Conservation (phyloP, 306 rosid species). For the Cicer judaicum region DNA sequence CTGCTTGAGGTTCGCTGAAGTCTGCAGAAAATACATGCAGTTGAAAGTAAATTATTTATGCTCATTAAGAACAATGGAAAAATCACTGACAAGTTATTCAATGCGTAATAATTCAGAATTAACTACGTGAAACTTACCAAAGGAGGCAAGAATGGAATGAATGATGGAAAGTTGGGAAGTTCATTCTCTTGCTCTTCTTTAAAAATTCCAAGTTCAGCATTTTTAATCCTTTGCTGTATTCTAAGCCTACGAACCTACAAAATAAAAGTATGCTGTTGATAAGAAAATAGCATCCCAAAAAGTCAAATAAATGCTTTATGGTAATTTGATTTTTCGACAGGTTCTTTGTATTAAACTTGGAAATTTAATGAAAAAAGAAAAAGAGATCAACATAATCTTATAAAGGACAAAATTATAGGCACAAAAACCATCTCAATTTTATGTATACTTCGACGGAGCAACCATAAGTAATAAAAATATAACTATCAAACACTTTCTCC, state of each 20-base stretch:
- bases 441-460: slow-evolving; percentile 11
- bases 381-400: not conserved
- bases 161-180: slow-evolving; percentile 92
- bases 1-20: slow-evolving; percentile 80
- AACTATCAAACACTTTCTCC: slow-evolving; percentile 20
- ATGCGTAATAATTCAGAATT: slow-evolving; percentile 16
- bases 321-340: slow-evolving; percentile 6
- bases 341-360: not conserved
- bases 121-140: slow-evolving; percentile 62
- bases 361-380: not conserved
- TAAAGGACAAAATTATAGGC: slow-evolving; percentile 9
- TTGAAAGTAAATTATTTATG: slow-evolving; percentile 8
- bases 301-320: not conserved
- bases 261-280: slow-evolving; percentile 26
- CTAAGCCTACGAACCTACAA: slow-evolving; percentile 93
- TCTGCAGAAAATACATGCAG: slow-evolving; percentile 63
- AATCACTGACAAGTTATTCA: slow-evolving; percentile 7
- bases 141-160: slow-evolving; percentile 98
- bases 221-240: slow-evolving; percentile 90
- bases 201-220: slow-evolving; percentile 68
- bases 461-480: slow-evolving; percentile 3
- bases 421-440: slow-evolving; percentile 11
- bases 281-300: slow-evolving; percentile 3
- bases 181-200: slow-evolving; percentile 80
- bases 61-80: slow-evolving; percentile 24